Evolutionary conservation across 345 rosid species (phyloP), one percentile per base, ranked within the genome.

Genomic region (Physaria fendleri): DNA sequence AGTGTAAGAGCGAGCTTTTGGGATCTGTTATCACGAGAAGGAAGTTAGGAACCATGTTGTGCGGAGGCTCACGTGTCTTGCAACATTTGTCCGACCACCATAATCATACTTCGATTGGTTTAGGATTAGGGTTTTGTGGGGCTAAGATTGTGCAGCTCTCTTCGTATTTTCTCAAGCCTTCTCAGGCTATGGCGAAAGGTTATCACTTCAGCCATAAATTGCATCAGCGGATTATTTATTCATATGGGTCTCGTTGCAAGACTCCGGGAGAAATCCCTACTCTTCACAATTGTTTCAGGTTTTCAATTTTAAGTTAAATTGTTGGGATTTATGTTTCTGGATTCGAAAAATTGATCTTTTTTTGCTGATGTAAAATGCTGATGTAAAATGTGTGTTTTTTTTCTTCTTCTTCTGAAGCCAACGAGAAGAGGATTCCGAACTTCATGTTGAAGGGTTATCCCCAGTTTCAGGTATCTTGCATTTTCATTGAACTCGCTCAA

Each of bases 21-120:
- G n/a, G n/a, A n/a, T n/a, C n/a, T 38, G 16, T 1, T 47, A 40
- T n/a, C 9, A 41, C 4, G 44, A 37, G 62, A 17, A 1, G 62
- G n/a, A n/a, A n/a, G n/a, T n/a, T n/a, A n/a, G n/a, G 33, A 37
- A 65, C 50, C 56, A 83, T 91, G 94, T 60, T 81, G 74, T 65
- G 80, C 37, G 77, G 96, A 50, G 84, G 90, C 59, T 85, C 75
- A 65, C 89, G 91, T 60, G 77, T 81, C 39, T 75, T 84, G 24
- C 88, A 72, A 28, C 86, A 79, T 74, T 62, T 84, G 1, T 71
- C 82, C 22, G 83, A 77, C 64, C 68, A 53, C 69, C 48, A 66
- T 20, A 73, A 68, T 17, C 60, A 56, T 9, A 63, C 20, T 2
- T 27, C 54, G 6, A 40, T 60, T 14, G 66, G 74, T 38, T 54